Base-by-base conservation (phyloP, 2,329 filamentous ascomycete genomes). In the Penicillium expansum region DNA sequence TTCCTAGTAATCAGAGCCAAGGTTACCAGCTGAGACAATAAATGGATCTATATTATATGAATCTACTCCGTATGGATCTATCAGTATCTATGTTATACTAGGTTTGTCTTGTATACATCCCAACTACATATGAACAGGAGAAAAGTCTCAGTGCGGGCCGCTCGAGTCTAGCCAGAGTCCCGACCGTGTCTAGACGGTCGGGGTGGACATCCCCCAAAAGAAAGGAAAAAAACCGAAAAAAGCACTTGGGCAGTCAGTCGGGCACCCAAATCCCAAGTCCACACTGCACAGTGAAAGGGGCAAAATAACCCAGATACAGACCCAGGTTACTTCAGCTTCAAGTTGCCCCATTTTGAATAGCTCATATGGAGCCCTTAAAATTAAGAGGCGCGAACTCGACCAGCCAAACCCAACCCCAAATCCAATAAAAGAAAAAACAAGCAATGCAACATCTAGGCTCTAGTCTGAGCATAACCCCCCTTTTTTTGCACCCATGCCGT, bases 401-500 rank as follows among this genome's bases (percentile, higher is more conserved):
- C 27, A 10, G 24, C 16, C 20, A 13, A 39, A 49, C 16, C 16
- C 20, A 39, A 33, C 44, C 11, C 18, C 27, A 27, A 43, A 49
- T 22, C 38, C n/a, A 41, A 49, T 10, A 49, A 37, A 41, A 37
- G 22, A 7, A 42, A 43, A 55, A 44, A 52, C 37, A 62, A 61
- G 58, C 55, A 61, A 54, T 47, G 45, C 48, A 51, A 32, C 16
- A 27, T 4, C 55, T 42, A n/a, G 55, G 48, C 33, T 62, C 45
- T 47, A 56, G 48, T 51, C 50, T 52, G 45, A 60, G 51, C 44
- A 53, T 18, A 18, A 55, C 42, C 48, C 39, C 45, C 55, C 42
- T 33, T 29, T 51, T 44, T 52, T 54, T 48, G 52, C 22, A 50
- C 29, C 55, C 53, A 62, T 58, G 59, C 62, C 62, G 59, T 63